phyloP scores from a whole-genome alignment of 805 yeast genomes.

The Blastobotrys chiropterorum region DNA sequence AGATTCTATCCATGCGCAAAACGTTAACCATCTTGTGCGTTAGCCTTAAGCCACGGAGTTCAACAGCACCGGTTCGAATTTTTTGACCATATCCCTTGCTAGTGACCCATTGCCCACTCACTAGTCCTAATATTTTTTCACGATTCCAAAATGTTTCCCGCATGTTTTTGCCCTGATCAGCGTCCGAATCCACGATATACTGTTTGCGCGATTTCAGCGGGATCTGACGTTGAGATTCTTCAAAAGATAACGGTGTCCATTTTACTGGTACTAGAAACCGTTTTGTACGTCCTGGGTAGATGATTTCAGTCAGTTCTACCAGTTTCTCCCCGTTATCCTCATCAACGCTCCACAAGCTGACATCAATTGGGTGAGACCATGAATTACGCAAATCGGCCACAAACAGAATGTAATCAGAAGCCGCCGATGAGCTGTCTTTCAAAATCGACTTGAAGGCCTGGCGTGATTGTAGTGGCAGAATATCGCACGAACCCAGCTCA shows the following conservation, averaged over 20 bases:
- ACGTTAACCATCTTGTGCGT: conserved; percentile 54
- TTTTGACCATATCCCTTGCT: conserved; percentile 7
- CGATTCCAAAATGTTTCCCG: conserved; percentile 78
- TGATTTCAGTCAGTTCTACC: conserved; percentile 19
- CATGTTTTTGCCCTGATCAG: conserved; percentile 52
- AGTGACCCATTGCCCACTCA: conserved; percentile 61
- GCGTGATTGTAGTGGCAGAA: conserved; percentile 38
- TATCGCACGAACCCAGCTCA: conserved; percentile 69
- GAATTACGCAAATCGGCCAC: conserved; percentile 75
- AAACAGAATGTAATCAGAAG: conserved; percentile 54
- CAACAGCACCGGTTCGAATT: conserved; percentile 50
- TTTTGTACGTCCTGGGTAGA: conserved; percentile 42
- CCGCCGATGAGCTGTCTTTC: conserved; percentile 18
- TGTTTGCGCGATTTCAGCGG: conserved; percentile 71
- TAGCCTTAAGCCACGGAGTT: conserved; percentile 59
- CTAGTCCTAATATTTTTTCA: conserved; percentile 49
- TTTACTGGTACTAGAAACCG: conserved; percentile 68
- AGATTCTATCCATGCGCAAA: conserved; percentile 29
- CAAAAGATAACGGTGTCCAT: conserved; percentile 41
- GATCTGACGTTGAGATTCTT: conserved; percentile 44
- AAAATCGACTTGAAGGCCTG: conserved; percentile 11
- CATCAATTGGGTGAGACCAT: conserved; percentile 51
- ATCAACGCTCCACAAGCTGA: conserved; percentile 23
- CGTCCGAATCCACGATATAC: conserved; percentile 49
- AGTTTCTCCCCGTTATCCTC: conserved; percentile 4